phyloP scores from a whole-genome alignment of 148 eudicot species.

The Vaccinium macrocarpon region DNA sequence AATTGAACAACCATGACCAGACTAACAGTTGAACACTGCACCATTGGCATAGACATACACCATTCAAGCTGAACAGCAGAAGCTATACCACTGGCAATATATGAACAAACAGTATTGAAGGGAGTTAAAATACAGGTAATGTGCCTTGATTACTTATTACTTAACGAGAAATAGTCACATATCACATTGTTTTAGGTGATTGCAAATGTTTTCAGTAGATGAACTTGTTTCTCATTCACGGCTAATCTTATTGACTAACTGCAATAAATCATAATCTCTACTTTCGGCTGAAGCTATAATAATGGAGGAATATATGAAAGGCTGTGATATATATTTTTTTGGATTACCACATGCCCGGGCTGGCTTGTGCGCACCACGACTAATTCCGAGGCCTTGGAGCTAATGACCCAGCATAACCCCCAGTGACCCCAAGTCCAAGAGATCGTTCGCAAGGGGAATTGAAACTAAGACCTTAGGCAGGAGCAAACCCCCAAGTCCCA shows the following conservation, averaged over 20 bases:
- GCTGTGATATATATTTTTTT: no score
- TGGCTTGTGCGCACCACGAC: no score
- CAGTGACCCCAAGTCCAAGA: no score
- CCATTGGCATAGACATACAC: neutral
- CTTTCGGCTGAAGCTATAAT: neutral
- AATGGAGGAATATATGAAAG: neutral
- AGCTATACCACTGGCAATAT: neutral
- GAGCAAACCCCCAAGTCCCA: no score
- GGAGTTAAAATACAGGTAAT: neutral
- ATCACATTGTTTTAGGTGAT: no score
- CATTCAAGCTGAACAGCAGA: neutral
- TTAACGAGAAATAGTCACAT: neutral
- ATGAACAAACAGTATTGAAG: neutral
- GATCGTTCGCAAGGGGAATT: no score
- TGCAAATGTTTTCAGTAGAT: no score
- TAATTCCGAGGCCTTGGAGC: no score
- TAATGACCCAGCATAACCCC: no score
- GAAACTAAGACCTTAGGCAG: no score
- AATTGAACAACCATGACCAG: neutral
- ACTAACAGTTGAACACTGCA: neutral
- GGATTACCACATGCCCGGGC: no score
- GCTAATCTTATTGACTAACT: neutral
- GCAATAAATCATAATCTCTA: neutral
- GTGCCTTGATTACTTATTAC: neutral
- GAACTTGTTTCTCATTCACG: no score